Evolutionary conservation across 495 filamentous ascomycete species (phyloP), one percentile per base, ranked within the genome.

Genomic region (Aspergillus egyptiacus): DNA sequence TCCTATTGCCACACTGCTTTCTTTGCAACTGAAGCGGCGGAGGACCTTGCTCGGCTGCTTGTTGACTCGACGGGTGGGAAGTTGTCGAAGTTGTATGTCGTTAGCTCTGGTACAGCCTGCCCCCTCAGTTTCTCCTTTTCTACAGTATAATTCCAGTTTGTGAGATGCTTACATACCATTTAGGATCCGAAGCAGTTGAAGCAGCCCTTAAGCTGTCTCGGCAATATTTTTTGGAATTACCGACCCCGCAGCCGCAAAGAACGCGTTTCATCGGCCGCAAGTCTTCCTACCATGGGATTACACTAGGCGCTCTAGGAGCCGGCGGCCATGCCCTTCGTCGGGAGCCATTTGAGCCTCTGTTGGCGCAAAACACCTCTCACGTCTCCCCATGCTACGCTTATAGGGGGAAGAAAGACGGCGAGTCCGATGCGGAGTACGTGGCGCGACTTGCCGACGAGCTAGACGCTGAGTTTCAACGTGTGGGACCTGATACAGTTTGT

Each of bases 201-300:
- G 79, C 80, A 5, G 78, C 84, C 7, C 60, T 85, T 41, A 87
- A 87, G 52, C 58, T 86, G 4, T 72, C 80, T 22, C 67, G 79
- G 2, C 84, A 86, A 54, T 85, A 76, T 50, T 82, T 72, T 51
- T 69, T 77, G 8, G 82, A 86, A 64, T 60, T 68, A 2, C 54
- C 64, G 6, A 66, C 60, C 2, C 67, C 72, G 4, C 68, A 82
- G 39, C 66, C 64, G 0, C 62, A 73, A 53, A 72, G 73, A 23
- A 74, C 56, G 2, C 71, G 75, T n/a, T 85, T 83, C 66, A 86
- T 91, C 48, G 74, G 79, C 11, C 70, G 87, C 9, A 70, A 74
- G 37, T 76, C 81, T 17, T 85, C 82, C n/a, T 91, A 87, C 55
- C 86, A 91, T 51, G 87, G 87, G 5, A 83, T 73, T 15, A 90